Evolutionary conservation across 306 rosid species (phyloP).

Genomic region (Vigna unguiculata): DNA sequence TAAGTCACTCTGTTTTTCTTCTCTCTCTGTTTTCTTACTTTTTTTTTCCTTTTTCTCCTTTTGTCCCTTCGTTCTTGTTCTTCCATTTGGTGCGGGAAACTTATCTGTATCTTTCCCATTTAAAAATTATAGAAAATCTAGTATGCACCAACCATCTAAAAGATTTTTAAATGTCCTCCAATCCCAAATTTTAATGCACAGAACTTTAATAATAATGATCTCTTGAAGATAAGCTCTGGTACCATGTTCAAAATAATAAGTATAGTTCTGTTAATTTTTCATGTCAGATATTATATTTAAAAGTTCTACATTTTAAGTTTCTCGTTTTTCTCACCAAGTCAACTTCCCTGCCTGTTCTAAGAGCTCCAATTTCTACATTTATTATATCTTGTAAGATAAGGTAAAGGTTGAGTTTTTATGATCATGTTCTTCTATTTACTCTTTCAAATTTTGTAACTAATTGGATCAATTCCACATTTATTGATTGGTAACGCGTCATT

Average conservation of each 20-base stretch:
- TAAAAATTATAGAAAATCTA: not conserved
- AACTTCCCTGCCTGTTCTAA: constrained; percentile 38
- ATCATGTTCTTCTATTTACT: constrained; percentile 9
- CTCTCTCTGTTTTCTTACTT: not conserved
- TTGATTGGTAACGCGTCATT: no score
- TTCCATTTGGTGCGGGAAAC: not conserved
- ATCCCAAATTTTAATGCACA: not conserved
- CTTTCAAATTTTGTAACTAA: not conserved
- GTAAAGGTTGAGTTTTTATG: constrained; percentile 1
- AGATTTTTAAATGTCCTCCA: not conserved
- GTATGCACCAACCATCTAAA: not conserved
- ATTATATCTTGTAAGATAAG: not conserved
- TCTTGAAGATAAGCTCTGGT: no score
- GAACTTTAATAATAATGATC: not conserved
- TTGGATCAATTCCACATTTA: not conserved
- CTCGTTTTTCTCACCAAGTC: constrained; percentile 43
- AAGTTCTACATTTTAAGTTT: no score
- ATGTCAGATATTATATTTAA: no score
- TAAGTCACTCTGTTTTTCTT: constrained; percentile 33
- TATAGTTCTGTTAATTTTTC: no score
- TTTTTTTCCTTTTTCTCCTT: not conserved
- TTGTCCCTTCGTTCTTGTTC: constrained; percentile 1
- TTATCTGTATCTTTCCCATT: not conserved
- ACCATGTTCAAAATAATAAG: no score
- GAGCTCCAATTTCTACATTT: not conserved